Conservation (phyloP, 225 moss, liverwort and hornwort species). For the Physcomitrellopsis africana region DNA sequence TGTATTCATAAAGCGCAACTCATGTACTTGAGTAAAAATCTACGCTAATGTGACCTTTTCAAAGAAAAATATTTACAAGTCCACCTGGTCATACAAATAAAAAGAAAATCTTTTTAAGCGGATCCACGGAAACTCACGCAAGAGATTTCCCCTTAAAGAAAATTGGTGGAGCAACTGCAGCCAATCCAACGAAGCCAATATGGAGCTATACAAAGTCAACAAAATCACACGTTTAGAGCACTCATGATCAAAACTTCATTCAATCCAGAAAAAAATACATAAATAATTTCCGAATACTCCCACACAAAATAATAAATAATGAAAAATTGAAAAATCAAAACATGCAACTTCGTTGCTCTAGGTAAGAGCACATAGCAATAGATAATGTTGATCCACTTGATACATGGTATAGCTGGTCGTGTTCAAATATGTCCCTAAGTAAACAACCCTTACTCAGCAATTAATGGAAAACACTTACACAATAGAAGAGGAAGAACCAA, state of each 20-base stretch:
- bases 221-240: background rate
- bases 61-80: background rate
- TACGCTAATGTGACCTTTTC: background rate
- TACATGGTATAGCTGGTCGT: too few relatives aligned
- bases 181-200: constrained; percentile 60
- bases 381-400: background rate
- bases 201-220: constrained; percentile 51
- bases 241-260: constrained; percentile 11
- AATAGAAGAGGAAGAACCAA: constrained; percentile 85
- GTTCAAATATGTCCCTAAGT: background rate
- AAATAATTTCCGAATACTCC: background rate
- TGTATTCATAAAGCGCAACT: constrained; percentile 32
- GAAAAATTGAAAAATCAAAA: background rate
- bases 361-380: background rate
- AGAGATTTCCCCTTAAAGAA: constrained; percentile 83
- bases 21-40: constrained; percentile 6
- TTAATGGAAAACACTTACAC: constrained; percentile 43
- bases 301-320: background rate
- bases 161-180: constrained; percentile 77
- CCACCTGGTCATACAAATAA: background rate
- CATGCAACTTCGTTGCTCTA: background rate
- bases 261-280: background rate
- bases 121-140: constrained; percentile 54
- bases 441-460: background rate
- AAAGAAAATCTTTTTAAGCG: background rate